Evolutionary conservation across 768 basidiomycete genomes (phyloP).

Genomic region (Termitomyces bulborhizus): DNA sequence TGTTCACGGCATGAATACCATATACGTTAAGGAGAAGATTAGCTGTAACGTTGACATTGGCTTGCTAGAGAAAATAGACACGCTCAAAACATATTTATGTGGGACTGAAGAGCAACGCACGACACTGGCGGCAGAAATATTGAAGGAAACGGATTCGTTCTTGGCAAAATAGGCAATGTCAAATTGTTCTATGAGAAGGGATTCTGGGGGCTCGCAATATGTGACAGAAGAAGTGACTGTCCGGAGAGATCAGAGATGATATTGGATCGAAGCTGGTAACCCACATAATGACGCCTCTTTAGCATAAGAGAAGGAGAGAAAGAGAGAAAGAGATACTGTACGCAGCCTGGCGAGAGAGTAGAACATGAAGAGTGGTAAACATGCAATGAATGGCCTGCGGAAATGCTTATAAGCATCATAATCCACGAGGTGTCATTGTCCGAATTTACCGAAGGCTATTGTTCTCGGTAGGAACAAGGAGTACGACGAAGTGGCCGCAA

Average conservation of each 20-base stretch:
- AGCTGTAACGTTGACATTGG: slow-evolving; percentile 76
- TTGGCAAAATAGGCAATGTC: slow-evolving; percentile 63
- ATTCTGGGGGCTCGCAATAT: slow-evolving; percentile 77
- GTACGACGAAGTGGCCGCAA: not conserved
- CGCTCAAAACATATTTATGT: slow-evolving; percentile 10
- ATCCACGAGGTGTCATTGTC: slow-evolving; percentile 12
- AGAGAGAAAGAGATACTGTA: slow-evolving; percentile 37
- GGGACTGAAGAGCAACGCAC: slow-evolving; percentile 37
- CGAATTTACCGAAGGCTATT: slow-evolving; percentile 7
- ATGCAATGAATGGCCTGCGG: slow-evolving; percentile 3
- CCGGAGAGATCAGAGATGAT: slow-evolving; percentile 11
- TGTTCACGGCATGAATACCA: slow-evolving; percentile 74
- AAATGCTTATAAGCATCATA: not conserved
- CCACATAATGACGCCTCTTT: slow-evolving; percentile 55
- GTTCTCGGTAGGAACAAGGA: slow-evolving; percentile 2
- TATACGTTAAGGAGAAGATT: slow-evolving; percentile 85
- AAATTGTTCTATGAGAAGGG: slow-evolving; percentile 73
- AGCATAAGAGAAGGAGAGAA: slow-evolving; percentile 33
- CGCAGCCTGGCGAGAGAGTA: slow-evolving; percentile 74
- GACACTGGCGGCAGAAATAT: slow-evolving; percentile 81
- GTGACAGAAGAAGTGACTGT: slow-evolving; percentile 84
- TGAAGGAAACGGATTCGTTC: slow-evolving; percentile 76
- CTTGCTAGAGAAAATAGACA: slow-evolving; percentile 37
- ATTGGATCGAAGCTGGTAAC: slow-evolving; percentile 21
- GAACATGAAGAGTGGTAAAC: slow-evolving; percentile 42